Evolutionary conservation across 345 rosid genomes (phyloP).

Genomic region (Noccaea caerulescens): DNA sequence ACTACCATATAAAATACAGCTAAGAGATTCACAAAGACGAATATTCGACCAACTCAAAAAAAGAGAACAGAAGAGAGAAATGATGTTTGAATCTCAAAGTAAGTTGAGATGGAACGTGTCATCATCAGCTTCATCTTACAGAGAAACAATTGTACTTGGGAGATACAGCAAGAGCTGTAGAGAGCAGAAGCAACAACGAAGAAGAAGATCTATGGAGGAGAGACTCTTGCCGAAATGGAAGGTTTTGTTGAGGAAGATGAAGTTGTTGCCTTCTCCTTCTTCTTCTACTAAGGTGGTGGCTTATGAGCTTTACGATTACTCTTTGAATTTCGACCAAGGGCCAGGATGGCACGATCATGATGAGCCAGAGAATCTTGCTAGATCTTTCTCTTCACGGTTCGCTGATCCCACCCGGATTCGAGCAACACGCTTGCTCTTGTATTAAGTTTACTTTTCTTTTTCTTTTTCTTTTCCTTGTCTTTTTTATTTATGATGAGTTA

Average conservation of each 20-base stretch:
- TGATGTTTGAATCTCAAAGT: constrained; percentile 31
- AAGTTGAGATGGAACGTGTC: constrained; percentile 36
- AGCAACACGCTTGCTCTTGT: constrained; percentile 33
- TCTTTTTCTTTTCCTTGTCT: neutral
- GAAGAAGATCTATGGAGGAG: constrained; percentile 18
- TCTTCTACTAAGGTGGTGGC: constrained; percentile 34
- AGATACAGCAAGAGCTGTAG: constrained; percentile 41
- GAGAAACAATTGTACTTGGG: constrained; percentile 42
- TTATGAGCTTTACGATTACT: constrained; percentile 53
- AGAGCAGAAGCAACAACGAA: constrained; percentile 31
- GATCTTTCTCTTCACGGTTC: constrained; percentile 65
- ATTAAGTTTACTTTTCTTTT: constrained; percentile 22
- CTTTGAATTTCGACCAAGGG: constrained; percentile 68
- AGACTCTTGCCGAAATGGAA: constrained; percentile 41
- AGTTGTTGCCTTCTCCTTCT: constrained; percentile 39
- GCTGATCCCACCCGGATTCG: constrained; percentile 49
- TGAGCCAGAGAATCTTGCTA: constrained; percentile 53
- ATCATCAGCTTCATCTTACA: constrained; percentile 37
- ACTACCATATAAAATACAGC: constrained; percentile 29
- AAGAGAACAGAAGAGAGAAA: neutral
- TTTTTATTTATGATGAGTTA: neutral
- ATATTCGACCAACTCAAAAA: neutral
- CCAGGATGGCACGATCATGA: constrained; percentile 51
- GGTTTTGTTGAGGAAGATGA: constrained; percentile 50
- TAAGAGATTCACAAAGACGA: constrained; percentile 16